A percentile compares a stretch with the other conserved stretches of the same genome.
These are phyloP conservation scores for Aspergillus homomorphus DNA, from an alignment of 495 filamentous ascomycete genomes.

Conservation along the genomic window DNA sequence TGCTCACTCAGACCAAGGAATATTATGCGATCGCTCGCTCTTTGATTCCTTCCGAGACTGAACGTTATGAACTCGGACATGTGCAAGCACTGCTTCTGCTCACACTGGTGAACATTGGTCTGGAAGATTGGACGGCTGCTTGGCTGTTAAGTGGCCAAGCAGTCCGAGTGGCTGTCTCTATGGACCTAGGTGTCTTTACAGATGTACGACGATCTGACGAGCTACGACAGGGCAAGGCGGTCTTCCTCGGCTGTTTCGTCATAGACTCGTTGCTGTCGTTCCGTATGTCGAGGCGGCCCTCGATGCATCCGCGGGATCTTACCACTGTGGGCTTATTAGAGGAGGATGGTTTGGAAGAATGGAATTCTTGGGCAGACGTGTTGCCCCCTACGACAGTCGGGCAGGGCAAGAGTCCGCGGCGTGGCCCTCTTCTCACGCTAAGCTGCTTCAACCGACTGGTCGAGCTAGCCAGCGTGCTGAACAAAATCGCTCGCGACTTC, in stretches of 20 bases:
- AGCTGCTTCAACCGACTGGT: slow-evolving; percentile 61
- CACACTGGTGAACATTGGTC: slow-evolving; percentile 56
- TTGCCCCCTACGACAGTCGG: slow-evolving; percentile 36
- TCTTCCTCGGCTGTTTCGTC: slow-evolving; percentile 61
- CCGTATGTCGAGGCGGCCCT: slow-evolving; percentile 49
- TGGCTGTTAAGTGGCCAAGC: slow-evolving; percentile 64
- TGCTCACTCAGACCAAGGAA: slow-evolving; percentile 31
- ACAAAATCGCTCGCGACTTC: slow-evolving; percentile 39
- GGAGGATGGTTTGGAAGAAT: slow-evolving; percentile 68
- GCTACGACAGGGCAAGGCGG: slow-evolving; percentile 45
- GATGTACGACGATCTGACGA: slow-evolving; percentile 38
- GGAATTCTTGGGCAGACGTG: slow-evolving; percentile 65
- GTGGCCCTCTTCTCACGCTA: slow-evolving; percentile 53
- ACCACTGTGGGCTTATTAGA: slow-evolving; percentile 43
- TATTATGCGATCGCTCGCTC: slow-evolving; percentile 57
- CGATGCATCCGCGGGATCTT: slow-evolving; percentile 50
- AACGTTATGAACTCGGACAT: slow-evolving; percentile 56
- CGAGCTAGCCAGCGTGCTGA: slow-evolving; percentile 47
- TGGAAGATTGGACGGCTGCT: slow-evolving; percentile 51
- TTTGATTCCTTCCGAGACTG: slow-evolving; percentile 58
- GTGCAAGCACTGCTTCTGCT: slow-evolving; percentile 63
- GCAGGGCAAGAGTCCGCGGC: slow-evolving; percentile 35
- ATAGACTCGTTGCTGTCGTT: slow-evolving; percentile 63
- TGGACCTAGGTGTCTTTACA: slow-evolving; percentile 38
- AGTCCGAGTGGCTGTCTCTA: slow-evolving; percentile 52